phyloP scores from a whole-genome alignment of 306 rosid genomes.

The Aeschynomene evenia region DNA sequence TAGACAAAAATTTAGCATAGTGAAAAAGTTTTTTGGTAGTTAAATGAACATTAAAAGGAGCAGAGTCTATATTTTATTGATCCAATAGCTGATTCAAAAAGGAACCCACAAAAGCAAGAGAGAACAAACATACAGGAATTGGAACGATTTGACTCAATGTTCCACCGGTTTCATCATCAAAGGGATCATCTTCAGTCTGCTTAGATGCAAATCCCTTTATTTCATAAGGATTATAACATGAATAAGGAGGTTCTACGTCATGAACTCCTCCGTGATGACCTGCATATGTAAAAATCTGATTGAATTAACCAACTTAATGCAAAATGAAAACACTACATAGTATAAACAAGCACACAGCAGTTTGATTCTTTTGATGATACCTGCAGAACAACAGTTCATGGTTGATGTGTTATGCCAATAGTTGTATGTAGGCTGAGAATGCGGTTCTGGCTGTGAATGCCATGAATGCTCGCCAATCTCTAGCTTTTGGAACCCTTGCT shows the following conservation, averaged over 20 bases:
- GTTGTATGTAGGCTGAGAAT: constrained; percentile 44
- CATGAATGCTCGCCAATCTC: constrained; percentile 50
- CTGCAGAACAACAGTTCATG: constrained; percentile 51
- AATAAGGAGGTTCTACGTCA: constrained; percentile 49
- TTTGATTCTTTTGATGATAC: constrained; percentile 34
- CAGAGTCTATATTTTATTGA: background rate
- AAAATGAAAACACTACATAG: background rate
- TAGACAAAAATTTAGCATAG: constrained; percentile 21
- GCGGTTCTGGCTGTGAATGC: constrained; percentile 46
- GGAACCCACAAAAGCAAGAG: constrained; percentile 10
- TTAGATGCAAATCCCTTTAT: constrained; percentile 40
- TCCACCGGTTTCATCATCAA: constrained; percentile 60
- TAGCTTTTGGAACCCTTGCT: constrained; percentile 68
- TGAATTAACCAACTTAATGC: constrained; percentile 16
- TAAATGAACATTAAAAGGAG: constrained; percentile 25
- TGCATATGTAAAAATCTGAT: constrained; percentile 33
- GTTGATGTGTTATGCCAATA: constrained; percentile 61
- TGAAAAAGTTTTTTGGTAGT: background rate
- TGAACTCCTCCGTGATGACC: constrained; percentile 45
- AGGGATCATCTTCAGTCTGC: constrained; percentile 42
- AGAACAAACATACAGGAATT: constrained; percentile 64
- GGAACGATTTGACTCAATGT: constrained; percentile 63
- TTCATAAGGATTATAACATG: constrained; percentile 58
- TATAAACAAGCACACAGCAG: constrained; percentile 2
- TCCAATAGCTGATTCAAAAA: constrained; percentile 1